These are phyloP conservation scores for Cokeromyces recurvatus DNA, from an alignment of 371 early-diverging fungal genomes.

Conservation along the genomic window DNA sequence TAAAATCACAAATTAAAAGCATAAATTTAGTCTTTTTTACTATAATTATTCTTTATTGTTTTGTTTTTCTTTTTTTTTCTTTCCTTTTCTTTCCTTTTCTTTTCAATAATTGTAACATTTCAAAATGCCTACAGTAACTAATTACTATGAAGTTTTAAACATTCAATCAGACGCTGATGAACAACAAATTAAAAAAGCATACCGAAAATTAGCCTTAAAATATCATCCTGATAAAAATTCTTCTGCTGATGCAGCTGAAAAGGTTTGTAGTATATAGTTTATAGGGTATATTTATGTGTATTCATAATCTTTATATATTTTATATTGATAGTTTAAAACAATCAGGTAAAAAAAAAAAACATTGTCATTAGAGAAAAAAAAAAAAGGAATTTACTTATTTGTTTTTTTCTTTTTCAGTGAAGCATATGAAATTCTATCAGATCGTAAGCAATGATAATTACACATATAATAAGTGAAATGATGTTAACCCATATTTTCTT, in stretches of 20 bases:
- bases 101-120: too few relatives aligned
- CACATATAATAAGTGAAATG: background rate
- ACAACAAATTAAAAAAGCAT: slow-evolving; percentile 44
- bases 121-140: too few relatives aligned
- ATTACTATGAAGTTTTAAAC: slow-evolving; percentile 29
- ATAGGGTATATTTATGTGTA: background rate
- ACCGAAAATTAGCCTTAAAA: slow-evolving; percentile 36
- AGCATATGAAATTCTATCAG: slow-evolving; percentile 53
- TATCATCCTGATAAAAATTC: slow-evolving; percentile 60
- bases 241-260: slow-evolving; percentile 39
- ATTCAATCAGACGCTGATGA: slow-evolving; percentile 25
- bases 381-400: too few relatives aligned
- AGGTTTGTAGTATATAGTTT: slow-evolving; percentile 16
- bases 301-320: background rate
- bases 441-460: slow-evolving; percentile 49
- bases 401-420: slow-evolving; percentile 25
- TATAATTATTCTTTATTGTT: too few relatives aligned
- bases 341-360: slow-evolving; percentile 25
- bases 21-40: too few relatives aligned
- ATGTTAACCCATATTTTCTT: background rate
- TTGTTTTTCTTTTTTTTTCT: too few relatives aligned
- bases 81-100: too few relatives aligned
- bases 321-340: slow-evolving; percentile 31
- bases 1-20: too few relatives aligned
- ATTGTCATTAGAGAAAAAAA: background rate